A percentile compares a stretch with the other conserved stretches of the same genome.
Conservation (phyloP, 306 rosid species). For the Rosa chinensis region DNA sequence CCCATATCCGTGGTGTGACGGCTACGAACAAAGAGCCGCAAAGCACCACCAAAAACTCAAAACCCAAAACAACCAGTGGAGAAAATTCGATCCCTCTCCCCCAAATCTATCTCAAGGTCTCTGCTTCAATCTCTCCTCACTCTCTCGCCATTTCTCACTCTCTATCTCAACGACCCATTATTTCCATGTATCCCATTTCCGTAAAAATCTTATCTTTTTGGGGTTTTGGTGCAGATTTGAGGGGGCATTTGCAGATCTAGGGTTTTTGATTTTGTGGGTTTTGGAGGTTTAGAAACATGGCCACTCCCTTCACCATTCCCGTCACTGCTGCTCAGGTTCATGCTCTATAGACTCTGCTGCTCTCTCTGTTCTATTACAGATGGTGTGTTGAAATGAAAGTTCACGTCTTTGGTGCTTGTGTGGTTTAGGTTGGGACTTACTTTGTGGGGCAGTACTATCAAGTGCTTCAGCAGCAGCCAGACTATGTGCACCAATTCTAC, state of each 20-base stretch:
- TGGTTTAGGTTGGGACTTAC: constrained; percentile 82
- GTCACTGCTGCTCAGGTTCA: constrained; percentile 77
- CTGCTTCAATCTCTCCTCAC: constrained; percentile 17
- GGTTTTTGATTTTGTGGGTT: constrained; percentile 47
- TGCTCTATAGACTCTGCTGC: background rate
- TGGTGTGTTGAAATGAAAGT: background rate
- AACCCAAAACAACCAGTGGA: constrained; percentile 28
- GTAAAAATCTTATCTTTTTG: constrained; percentile 27
- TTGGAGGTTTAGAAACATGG: constrained; percentile 65
- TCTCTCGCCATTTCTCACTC: constrained; percentile 8
- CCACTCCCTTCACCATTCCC: constrained; percentile 71
- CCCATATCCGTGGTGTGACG: constrained; percentile 21
- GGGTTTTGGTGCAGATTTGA: constrained; percentile 34
- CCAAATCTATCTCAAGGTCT: constrained; percentile 28
- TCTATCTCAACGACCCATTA: background rate
- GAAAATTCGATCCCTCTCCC: constrained; percentile 11
- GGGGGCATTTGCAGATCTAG: constrained; percentile 47
- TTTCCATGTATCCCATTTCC: constrained; percentile 9
- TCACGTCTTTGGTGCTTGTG: background rate
- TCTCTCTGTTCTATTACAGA: background rate
- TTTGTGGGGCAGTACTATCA: constrained; percentile 96
- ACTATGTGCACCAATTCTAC: constrained; percentile 84
- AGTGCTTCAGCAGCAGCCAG: constrained; percentile 89
- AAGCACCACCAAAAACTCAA: background rate
- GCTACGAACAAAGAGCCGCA: constrained; percentile 4